Base-by-base conservation (phyloP, 257 asterid species). In the Nicotiana otophora region DNA sequence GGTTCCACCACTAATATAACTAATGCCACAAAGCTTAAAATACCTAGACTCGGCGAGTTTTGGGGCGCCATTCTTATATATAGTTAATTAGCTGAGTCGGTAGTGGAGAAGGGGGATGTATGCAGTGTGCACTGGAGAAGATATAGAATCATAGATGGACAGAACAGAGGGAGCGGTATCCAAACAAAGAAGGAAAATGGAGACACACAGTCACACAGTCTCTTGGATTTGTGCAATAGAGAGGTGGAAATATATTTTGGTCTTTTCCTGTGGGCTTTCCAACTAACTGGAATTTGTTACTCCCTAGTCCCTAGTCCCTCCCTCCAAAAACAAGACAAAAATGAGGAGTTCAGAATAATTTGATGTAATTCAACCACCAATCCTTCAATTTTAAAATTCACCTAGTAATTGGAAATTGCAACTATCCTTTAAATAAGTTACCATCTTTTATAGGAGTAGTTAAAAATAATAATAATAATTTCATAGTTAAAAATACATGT, bases 61-160 rank as follows among this genome's bases (percentile, higher is more conserved):
- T 10, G 65, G 8, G 30, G 61, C 80, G 80, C 87, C 94, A 91
- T 92, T 62, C 61, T 69, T 5, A 39, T 53, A 20, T 69, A 60
- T 8, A 28, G 53, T 14, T 4, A 30, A 19, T 53, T 53, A 53
- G 58, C 58, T 53, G 58, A 26, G 17, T 10, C 15, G 23, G 42
- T 58, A 6, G 42, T 26, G 16, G 16, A 20, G n/a, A 70, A 42
- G 63, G 80, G 9, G 28, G 15, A 48, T 74, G 60, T 48, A 51
- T 74, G 48, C 36, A 62, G 34, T 64, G 39, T 28, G 17, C 17
- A 10, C 17, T 62, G 33, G 5, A 62, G 10, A 62, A 20, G 66
- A 23, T 23, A 23, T 23, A 62, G 51, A 42, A 3, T 34, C 7
- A 26, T 62, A 64, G 34, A 12, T 28, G 70, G n/a, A 28, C 10